Conservation (phyloP, 257 asterid species). For the Scutellaria baicalensis region DNA sequence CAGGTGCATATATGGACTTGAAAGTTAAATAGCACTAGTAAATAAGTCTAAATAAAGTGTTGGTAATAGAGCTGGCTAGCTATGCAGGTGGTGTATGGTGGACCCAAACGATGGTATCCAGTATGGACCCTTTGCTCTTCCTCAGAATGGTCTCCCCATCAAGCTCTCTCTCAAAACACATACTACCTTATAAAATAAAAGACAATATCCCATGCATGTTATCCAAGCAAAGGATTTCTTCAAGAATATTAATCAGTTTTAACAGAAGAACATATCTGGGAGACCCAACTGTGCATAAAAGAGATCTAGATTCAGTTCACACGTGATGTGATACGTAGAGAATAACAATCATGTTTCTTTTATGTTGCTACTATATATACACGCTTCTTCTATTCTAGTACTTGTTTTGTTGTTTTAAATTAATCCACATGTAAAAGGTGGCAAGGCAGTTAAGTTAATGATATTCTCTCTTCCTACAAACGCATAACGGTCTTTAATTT, state of each 20-base stretch:
- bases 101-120: conserved; percentile 88
- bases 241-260: conserved; percentile 7
- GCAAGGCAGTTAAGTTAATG: conserved; percentile 36
- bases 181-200: no score
- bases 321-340: no score
- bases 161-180: conserved; percentile 39
- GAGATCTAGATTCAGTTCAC: conserved; percentile 3
- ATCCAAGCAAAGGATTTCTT: neutral
- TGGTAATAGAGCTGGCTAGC: no score
- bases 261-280: conserved; percentile 36
- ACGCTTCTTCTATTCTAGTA: neutral
- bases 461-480: no score
- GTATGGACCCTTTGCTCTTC: conserved; percentile 97
- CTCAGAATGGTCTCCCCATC: conserved; percentile 90
- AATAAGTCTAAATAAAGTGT: no score
- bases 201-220: no score
- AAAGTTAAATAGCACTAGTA: neutral
- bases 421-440: conserved; percentile 27
- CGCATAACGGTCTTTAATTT: no score
- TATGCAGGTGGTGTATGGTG: conserved; percentile 77
- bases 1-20: conserved; percentile 49
- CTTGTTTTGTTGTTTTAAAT: neutral
- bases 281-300: conserved; percentile 27
- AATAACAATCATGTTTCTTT: no score
- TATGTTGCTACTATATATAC: neutral